These are phyloP conservation scores for Pythium pyrilobum DNA, from an alignment of 352 stramenopile genomes.

Conservation along the genomic window DNA sequence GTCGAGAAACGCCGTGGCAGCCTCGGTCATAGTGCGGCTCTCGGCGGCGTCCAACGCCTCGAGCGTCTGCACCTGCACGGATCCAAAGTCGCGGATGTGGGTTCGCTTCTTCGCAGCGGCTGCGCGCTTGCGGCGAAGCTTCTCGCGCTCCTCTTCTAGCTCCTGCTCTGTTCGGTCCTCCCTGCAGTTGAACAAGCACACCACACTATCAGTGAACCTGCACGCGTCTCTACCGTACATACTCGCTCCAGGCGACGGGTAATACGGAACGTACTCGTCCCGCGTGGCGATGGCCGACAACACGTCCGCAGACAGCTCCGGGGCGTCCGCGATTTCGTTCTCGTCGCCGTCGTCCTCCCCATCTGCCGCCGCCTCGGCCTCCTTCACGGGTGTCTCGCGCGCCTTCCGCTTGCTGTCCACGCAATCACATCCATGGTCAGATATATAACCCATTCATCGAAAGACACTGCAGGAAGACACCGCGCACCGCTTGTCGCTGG, in stretches of 20 bases:
- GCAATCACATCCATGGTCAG: background rate
- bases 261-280: conserved; percentile 34
- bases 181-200: conserved; percentile 15
- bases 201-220: background rate
- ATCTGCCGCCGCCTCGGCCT: conserved; percentile 11
- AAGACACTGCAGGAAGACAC: too few species aligned
- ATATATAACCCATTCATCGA: background rate
- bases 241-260: too few species aligned
- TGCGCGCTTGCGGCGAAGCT: conserved; percentile 15
- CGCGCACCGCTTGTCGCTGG: conserved; percentile 43
- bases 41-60: conserved; percentile 34
- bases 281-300: conserved; percentile 58
- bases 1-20: conserved; percentile 47
- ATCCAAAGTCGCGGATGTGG: conserved; percentile 71
- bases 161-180: conserved; percentile 49
- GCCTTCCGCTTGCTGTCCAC: conserved; percentile 38
- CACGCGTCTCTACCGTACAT: background rate
- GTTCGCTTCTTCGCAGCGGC: conserved; percentile 32
- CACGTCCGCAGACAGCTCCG: conserved; percentile 58
- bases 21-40: conserved; percentile 37
- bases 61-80: conserved; percentile 69
- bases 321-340: conserved; percentile 18
- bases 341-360: conserved; percentile 18
- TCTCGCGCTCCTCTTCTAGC: conserved; percentile 24
- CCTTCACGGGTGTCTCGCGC: conserved; percentile 2